Base-by-base conservation (phyloP, 1,139 yeast genomes). In the Blastobotrys ciferrii region DNA sequence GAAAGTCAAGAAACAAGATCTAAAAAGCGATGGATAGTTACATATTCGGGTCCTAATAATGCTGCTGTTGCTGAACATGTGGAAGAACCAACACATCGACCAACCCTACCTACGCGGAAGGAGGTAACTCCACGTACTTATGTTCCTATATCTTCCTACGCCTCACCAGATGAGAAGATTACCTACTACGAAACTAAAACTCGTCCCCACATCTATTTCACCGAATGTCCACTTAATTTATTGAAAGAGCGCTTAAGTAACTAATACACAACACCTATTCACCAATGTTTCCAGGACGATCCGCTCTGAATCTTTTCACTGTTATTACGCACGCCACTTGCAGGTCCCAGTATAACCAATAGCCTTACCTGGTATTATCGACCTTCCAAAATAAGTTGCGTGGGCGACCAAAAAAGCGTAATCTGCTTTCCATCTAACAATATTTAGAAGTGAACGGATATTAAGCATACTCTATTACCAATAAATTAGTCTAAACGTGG, bases 211-310 rank as follows among this genome's bases (percentile, higher is more conserved):
- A 36, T 36, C 4, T 11, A 13, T 7, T 36, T 19, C 14, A 17
- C 28, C 4, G 40, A 36, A 19, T 19, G 25, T 19, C 40, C 40
- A 7, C 3, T 36, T 5, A 12, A 36, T 19, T 17, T 36, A n/a
- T n/a, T 36, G 14, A 19, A 28, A 36, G 40, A 36, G 18, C 40
- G 40, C 4, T n/a, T 36, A 9, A 36, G 19, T 36, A 36, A 18
- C 12, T 36, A 36, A 19, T 14, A 9, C 28, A 9, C 28, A 6
- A 23, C 9, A 9, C 28, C 9, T 23, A 23, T n/a, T n/a, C n/a
- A n/a, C n/a, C n/a, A n/a, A n/a, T n/a, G n/a, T n/a, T n/a, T n/a
- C n/a, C n/a, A n/a, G n/a, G n/a, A n/a, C n/a, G n/a, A n/a, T n/a
- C n/a, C n/a, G n/a, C n/a, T n/a, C n/a, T n/a, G n/a, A n/a, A n/a